Base-by-base conservation (phyloP, 2,329 filamentous ascomycete species). In the Xylariales sp. region DNA sequence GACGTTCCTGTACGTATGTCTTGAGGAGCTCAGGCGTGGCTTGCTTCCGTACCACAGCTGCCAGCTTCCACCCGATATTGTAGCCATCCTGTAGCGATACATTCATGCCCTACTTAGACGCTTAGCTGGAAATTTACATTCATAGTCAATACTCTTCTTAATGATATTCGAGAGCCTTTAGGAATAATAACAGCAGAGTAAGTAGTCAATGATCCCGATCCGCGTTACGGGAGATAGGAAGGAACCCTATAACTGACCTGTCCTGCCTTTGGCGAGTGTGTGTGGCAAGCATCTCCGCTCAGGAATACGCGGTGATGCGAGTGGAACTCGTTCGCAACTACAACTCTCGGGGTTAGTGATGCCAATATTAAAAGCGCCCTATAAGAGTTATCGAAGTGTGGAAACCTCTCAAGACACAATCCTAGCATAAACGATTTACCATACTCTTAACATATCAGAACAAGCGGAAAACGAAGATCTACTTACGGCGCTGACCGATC, bases 221-320 rank as follows among this genome's bases (percentile, higher is more conserved):
- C 8, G 10, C 50, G 8, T 23, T 10, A 9, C 9, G 23, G 23
- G 14, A 34, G 32, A 9, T 3, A 16, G 10, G 34, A n/a, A 32
- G 30, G 7, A 30, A 41, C 10, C 16, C 10, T 16, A 43, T 2
- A 30, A 56, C 54, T 56, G 14, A 56, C 54, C 54, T 91, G 89
- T 0, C 89, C 89, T 0, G 88, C 88, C 76, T 91, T 91, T 5
- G 89, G 89, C 1, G 85, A 88, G 73, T 91, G 89, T 0, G 89
- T 91, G 73, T 91, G 89, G 71, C 87, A 89, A 3, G 89, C 88
- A 72, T 91, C 89, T 3, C 89, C 89, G 0, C 87, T 86, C 12
- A 91, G 77, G 71, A 90, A 91, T 3, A 90, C 84, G 1, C 86
- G 83, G 64, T 85, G 74, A 49, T 85, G 80, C 58, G 85, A 82